Base-by-base conservation (phyloP, 208 protist species). In the Trypanosoma caninum region DNA sequence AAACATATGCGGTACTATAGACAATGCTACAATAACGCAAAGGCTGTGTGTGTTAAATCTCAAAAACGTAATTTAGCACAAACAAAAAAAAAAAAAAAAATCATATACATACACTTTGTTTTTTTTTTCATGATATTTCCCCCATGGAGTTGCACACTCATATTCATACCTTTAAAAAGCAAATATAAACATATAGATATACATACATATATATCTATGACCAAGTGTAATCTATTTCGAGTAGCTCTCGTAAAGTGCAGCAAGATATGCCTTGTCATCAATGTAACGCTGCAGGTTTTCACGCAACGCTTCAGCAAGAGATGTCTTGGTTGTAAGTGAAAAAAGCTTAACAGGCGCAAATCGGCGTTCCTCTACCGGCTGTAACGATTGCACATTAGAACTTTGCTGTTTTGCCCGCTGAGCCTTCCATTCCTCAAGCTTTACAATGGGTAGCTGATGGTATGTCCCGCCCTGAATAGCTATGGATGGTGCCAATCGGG, bases 271-370 rank as follows among this genome's bases (percentile, higher is more conserved):
- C 23, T 80, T 78, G 75, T 94, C 84, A 22, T 75, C 78, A 5
- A 91, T 28, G 66, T 94, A 94, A 62, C 71, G 79, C 40, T 71
- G 47, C 51, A 87, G 80, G 56, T 73, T 87, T 40, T 83, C 80
- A 25, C 63, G 52, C 42, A 94, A 56, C 10, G 87, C 87, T 7
- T 60, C 72, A 10, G 79, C 52, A 20, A 91, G 55, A 14, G 76
- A 72, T 16, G 38, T 52, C 45, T 80, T 64, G 10, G 82, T 82
- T 1, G 87, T 94, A 31, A 94, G 80, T 16, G 87, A 91, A 71
- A 91, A 94, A 18, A 94, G 73, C 61, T 94, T 94, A 27, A 94
- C 84, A 13, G 84, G 84, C 6, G 80, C 82, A 3, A 62, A 66
- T 0, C 38, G 46, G 18, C 22, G 57, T 14, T 14, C 28, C 11